Percentiles rank a stretch among this genome's conserved stretches.
Evolutionary conservation across 2,329 filamentous ascomycete species (phyloP).

Genomic region (Phialophora verrucosa): DNA sequence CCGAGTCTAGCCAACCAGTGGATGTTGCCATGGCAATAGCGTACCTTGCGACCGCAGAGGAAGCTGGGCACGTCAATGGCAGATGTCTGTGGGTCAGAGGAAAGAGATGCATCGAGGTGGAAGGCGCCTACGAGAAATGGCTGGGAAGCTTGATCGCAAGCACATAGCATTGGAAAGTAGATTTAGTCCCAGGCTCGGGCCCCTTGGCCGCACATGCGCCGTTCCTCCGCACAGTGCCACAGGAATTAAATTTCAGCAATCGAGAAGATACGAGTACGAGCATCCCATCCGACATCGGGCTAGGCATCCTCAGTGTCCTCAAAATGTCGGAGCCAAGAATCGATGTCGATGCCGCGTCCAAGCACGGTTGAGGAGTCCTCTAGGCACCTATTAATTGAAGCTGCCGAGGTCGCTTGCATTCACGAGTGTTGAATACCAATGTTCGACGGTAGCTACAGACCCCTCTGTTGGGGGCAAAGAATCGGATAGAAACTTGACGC

Average conservation of each 20-base stretch:
- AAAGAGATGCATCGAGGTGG: conserved; percentile 15
- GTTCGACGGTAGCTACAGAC: background rate
- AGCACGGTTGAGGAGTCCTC: background rate
- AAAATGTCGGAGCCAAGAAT: background rate
- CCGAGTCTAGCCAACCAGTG: conserved; percentile 9
- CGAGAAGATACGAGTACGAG: background rate
- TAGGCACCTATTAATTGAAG: background rate
- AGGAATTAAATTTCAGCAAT: background rate
- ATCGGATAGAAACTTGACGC: background rate
- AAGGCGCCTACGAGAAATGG: conserved; percentile 12
- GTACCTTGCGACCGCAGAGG: conserved; percentile 14
- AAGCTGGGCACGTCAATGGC: conserved; percentile 9
- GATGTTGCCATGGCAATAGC: conserved; percentile 16
- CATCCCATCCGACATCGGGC: background rate
- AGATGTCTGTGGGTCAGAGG: conserved; percentile 17
- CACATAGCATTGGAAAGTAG: background rate
- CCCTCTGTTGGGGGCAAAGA: background rate
- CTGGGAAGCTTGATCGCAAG: conserved; percentile 8
- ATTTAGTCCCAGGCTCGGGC: background rate
- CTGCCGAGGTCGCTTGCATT: background rate
- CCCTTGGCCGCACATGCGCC: background rate
- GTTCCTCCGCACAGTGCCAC: background rate
- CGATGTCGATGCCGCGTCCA: background rate
- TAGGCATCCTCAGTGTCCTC: background rate
- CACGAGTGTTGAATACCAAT: background rate